Percentiles rank a stretch among this genome's conserved stretches.
Evolutionary conservation across 805 yeast species (phyloP).

Genomic region (Debaryomyces castellii): DNA sequence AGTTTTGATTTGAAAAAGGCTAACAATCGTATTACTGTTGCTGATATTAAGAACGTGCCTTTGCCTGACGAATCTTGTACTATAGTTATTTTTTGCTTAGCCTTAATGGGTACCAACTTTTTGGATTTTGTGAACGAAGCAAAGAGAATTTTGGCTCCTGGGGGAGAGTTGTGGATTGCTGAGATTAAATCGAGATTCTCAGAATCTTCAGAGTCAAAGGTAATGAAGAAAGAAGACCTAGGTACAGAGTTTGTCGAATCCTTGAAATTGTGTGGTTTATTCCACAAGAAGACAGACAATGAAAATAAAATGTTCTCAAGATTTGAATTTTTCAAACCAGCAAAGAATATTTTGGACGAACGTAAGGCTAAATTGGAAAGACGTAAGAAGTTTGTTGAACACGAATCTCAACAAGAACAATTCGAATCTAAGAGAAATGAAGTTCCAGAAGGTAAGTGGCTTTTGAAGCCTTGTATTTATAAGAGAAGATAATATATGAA

Average conservation of each 20-base stretch:
- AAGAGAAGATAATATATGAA: slow-evolving; percentile 57
- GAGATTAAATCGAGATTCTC: slow-evolving; percentile 91
- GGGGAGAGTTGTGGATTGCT: slow-evolving; percentile 96
- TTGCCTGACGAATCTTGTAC: slow-evolving; percentile 75
- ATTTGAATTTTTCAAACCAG: slow-evolving; percentile 91
- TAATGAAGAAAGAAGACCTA: slow-evolving; percentile 36
- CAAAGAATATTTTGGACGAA: slow-evolving; percentile 63
- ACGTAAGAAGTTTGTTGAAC: slow-evolving; percentile 68
- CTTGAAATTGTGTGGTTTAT: slow-evolving; percentile 76
- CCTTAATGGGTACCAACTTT: slow-evolving; percentile 96
- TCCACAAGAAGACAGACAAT: slow-evolving; percentile 85
- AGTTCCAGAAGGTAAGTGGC: slow-evolving; percentile 79
- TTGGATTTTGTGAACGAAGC: slow-evolving; percentile 91
- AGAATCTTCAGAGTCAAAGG: slow-evolving; percentile 42
- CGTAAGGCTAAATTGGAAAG: slow-evolving; percentile 60
- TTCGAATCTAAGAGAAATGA: slow-evolving; percentile 53
- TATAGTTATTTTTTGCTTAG: slow-evolving; percentile 89
- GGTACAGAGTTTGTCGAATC: slow-evolving; percentile 82
- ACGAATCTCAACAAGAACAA: slow-evolving; percentile 60
- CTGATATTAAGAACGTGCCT: slow-evolving; percentile 91
- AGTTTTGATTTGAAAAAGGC: slow-evolving; percentile 89
- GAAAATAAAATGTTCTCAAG: slow-evolving; percentile 90
- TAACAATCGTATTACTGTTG: slow-evolving; percentile 92
- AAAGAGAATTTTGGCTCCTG: slow-evolving; percentile 77
- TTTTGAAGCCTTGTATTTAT: slow-evolving; percentile 93